Evolutionary conservation across 768 basidiomycete species (phyloP).

Genomic region (Dioszegia aurantiaca): DNA sequence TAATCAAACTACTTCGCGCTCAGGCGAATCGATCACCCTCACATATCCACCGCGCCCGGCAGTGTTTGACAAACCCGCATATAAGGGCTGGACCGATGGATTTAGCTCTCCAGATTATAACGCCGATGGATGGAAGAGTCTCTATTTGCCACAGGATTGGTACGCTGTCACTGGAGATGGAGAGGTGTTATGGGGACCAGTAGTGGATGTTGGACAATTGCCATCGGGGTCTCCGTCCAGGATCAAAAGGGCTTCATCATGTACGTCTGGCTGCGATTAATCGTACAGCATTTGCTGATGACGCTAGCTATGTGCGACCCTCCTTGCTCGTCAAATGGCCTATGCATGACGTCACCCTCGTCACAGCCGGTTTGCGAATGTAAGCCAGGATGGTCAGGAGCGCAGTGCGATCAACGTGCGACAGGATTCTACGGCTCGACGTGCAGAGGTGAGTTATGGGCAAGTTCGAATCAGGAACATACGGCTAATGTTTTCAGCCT

Average conservation of each 20-base stretch:
- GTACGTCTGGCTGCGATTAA: constrained; percentile 18
- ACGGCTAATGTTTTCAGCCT: constrained; percentile 28
- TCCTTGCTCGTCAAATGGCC: constrained; percentile 36
- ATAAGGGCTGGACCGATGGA: constrained; percentile 11
- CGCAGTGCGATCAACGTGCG: constrained; percentile 37
- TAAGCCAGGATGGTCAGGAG: constrained; percentile 41
- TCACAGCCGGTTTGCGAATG: constrained; percentile 31
- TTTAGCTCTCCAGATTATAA: constrained; percentile 15
- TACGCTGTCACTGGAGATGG: constrained; percentile 32
- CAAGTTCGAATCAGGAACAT: not conserved
- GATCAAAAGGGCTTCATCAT: constrained; percentile 23
- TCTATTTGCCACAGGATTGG: constrained; percentile 33
- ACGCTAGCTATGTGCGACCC: constrained; percentile 34
- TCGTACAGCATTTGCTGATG: not conserved
- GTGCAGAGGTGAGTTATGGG: constrained; percentile 27
- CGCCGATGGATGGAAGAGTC: constrained; percentile 25
- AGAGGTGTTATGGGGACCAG: constrained; percentile 33
- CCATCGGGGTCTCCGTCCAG: constrained; percentile 15
- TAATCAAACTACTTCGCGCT: constrained; percentile 16
- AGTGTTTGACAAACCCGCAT: constrained; percentile 15
- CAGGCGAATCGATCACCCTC: constrained; percentile 13
- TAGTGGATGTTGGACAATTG: constrained; percentile 27
- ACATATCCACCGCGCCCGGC: constrained; percentile 24
- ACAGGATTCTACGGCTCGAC: constrained; percentile 34
- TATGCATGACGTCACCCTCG: constrained; percentile 23